phyloP scores from a whole-genome alignment of 192 early-diverging fungal genomes.

The Glomus cerebriforme region DNA sequence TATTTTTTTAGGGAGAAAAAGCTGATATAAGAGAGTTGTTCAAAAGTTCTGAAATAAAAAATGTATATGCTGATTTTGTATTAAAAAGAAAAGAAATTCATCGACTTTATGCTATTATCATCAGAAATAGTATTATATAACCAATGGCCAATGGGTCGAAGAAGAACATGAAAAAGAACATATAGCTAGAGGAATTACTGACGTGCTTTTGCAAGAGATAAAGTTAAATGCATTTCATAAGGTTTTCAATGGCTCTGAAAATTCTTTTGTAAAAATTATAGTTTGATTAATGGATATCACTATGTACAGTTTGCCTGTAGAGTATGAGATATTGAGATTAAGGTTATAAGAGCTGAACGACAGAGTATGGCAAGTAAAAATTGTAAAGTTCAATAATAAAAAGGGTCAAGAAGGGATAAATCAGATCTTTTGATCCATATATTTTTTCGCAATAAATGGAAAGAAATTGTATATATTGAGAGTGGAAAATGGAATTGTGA shows the following conservation, averaged over 20 bases:
- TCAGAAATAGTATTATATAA: not conserved
- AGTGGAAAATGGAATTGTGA: too few species aligned
- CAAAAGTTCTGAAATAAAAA: conserved; percentile 6
- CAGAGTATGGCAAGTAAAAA: conserved; percentile 20
- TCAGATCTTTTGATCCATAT: conserved; percentile 11
- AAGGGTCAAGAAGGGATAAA: conserved; percentile 2
- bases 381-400: conserved; percentile 3
- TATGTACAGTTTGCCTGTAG: conserved; percentile 15
- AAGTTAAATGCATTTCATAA: conserved; percentile 5
- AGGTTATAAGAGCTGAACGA: conserved; percentile 18
- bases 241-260: conserved; percentile 13
- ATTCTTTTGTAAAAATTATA: conserved; percentile 14
- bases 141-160: conserved; percentile 3
- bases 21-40: not conserved
- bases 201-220: conserved; percentile 24
- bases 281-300: conserved; percentile 3
- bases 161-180: not conserved
- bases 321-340: not conserved
- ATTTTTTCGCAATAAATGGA: not conserved
- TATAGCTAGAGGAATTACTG: conserved; percentile 18
- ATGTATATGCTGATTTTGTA: not conserved
- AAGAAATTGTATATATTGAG: too few species aligned
- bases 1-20: conserved; percentile 4
- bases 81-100: too few species aligned
- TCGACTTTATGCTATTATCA: not conserved